Conservation (phyloP, 2,329 filamentous ascomycete species). For the Penicillium sp. region DNA sequence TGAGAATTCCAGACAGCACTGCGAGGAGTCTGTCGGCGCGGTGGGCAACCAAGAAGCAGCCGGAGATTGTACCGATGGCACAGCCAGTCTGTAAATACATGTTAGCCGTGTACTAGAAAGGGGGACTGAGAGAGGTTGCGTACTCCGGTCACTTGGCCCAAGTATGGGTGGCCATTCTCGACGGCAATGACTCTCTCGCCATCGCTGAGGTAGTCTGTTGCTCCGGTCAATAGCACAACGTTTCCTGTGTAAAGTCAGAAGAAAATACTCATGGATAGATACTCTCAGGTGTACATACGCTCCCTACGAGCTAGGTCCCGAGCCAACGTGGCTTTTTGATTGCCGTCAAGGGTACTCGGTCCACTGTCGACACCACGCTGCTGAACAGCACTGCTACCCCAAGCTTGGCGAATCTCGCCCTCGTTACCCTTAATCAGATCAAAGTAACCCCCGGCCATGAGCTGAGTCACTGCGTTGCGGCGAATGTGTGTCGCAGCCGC, state of each 20-base stretch:
- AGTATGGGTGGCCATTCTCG: constrained; percentile 68
- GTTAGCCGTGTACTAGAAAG: neutral
- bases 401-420: constrained; percentile 75
- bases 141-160: constrained; percentile 48
- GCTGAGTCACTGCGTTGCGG: constrained; percentile 64
- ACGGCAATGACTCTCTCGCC: constrained; percentile 66
- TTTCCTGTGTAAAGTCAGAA: constrained; percentile 41
- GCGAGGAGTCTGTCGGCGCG: constrained; percentile 67
- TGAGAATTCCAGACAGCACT: constrained; percentile 67
- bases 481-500: constrained; percentile 78
- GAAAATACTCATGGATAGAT: neutral
- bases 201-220: constrained; percentile 73
- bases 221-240: constrained; percentile 79
- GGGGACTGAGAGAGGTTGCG: constrained; percentile 3
- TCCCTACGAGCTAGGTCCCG: constrained; percentile 65
- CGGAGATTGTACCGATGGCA: constrained; percentile 76
- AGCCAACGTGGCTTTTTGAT: constrained; percentile 63
- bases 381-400: constrained; percentile 55
- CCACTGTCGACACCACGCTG: constrained; percentile 85
- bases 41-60: constrained; percentile 67
- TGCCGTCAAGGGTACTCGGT: constrained; percentile 51
- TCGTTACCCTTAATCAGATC: constrained; percentile 94
- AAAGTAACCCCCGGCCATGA: constrained; percentile 73
- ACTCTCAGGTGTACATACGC: constrained; percentile 33
- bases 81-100: constrained; percentile 62